Evolutionary conservation across 2,329 filamentous ascomycete species (phyloP).

Genomic region (Aaosphaeria arxii): DNA sequence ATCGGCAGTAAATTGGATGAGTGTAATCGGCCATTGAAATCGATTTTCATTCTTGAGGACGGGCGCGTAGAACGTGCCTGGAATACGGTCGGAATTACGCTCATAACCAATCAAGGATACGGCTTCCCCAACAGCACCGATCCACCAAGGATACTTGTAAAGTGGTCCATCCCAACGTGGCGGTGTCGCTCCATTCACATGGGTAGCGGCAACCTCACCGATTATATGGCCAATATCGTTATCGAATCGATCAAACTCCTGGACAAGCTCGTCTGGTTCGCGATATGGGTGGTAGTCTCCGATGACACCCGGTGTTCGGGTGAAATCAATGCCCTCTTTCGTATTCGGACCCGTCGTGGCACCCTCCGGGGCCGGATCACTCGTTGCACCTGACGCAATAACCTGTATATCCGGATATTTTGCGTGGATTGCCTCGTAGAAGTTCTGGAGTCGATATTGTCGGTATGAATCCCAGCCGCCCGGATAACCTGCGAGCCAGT

Average conservation of each 20-base stretch:
- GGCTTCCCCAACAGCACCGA: constrained; percentile 61
- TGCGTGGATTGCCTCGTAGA: constrained; percentile 32
- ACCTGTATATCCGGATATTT: constrained; percentile 34
- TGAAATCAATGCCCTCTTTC: constrained; percentile 18
- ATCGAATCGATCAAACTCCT: constrained; percentile 7
- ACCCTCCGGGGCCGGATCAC: background rate
- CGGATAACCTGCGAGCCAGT: constrained; percentile 25
- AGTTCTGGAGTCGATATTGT: constrained; percentile 30
- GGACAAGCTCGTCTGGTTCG: constrained; percentile 23
- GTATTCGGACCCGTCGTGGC: constrained; percentile 9
- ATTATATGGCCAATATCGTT: background rate
- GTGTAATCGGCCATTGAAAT: constrained; percentile 36
- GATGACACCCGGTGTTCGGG: constrained; percentile 26
- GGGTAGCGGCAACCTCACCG: constrained; percentile 4
- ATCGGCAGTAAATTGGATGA: constrained; percentile 42
- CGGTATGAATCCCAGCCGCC: constrained; percentile 25
- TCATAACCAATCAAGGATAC: constrained; percentile 65
- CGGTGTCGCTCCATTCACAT: constrained; percentile 1
- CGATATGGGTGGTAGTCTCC: constrained; percentile 39
- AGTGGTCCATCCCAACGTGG: constrained; percentile 10
- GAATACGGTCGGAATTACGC: constrained; percentile 60
- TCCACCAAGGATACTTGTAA: constrained; percentile 38
- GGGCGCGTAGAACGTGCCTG: constrained; percentile 49
- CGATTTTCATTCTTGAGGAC: constrained; percentile 33
- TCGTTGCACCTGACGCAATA: constrained; percentile 11